Evolutionary conservation across 2,329 filamentous ascomycete species (phyloP).

Genomic region (Penicillium sp.): DNA sequence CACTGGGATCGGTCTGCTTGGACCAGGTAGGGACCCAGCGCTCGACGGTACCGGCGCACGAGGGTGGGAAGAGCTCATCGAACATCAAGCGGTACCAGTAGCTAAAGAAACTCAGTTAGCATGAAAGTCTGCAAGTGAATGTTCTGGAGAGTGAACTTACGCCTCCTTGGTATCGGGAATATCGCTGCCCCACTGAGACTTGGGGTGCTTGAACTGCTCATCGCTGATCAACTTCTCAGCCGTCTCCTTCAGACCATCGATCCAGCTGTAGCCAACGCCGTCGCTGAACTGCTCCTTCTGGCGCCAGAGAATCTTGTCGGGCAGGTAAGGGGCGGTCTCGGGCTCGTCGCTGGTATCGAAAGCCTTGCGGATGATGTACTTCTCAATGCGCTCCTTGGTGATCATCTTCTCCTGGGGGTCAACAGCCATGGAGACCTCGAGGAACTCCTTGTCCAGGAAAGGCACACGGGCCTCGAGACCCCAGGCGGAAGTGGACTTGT

Average conservation of each 20-base stretch:
- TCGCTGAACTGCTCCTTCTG: conserved; percentile 99
- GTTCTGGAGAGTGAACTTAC: conserved; percentile 51
- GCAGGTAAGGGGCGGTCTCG: conserved; percentile 80
- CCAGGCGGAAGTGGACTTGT: conserved; percentile 99
- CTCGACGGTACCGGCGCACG: conserved; percentile 90
- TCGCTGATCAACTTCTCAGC: conserved; percentile 88
- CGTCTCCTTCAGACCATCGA: conserved; percentile 93
- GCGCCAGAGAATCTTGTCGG: conserved; percentile 92
- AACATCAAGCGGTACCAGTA: conserved; percentile 99
- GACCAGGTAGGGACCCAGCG: conserved; percentile 98
- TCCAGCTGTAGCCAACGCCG: conserved; percentile 98
- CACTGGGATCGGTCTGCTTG: conserved; percentile 92
- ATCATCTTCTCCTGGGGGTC: conserved; percentile 97
- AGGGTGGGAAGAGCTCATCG: conserved; percentile 94
- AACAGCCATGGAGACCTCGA: conserved; percentile 89
- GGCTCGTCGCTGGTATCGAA: conserved; percentile 93
- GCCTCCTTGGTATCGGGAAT: conserved; percentile 97
- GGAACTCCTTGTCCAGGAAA: conserved; percentile 96
- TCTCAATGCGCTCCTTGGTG: conserved; percentile 84
- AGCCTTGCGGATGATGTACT: conserved; percentile 96
- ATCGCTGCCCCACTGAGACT: conserved; percentile 91
- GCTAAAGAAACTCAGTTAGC: conserved; percentile 43
- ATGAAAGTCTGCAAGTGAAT: background rate
- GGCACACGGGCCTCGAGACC: conserved; percentile 96
- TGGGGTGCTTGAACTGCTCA: conserved; percentile 98